These are phyloP conservation scores for Tillandsia fasciculata DNA, from an alignment of 176 grass and related monocot species.

Conservation along the genomic window DNA sequence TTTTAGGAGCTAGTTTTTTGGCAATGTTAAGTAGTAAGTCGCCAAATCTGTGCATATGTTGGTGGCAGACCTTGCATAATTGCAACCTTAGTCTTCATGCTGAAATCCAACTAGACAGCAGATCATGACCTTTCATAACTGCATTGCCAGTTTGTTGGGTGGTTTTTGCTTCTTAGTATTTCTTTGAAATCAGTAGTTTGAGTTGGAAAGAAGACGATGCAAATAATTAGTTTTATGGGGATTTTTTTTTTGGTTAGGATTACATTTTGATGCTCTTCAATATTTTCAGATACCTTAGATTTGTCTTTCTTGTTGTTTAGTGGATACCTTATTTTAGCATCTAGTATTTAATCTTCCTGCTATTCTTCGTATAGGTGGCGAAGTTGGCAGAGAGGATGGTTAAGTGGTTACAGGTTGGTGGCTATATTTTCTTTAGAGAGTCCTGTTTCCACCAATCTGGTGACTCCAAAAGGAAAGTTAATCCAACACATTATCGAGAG, in stretches of 20 bases:
- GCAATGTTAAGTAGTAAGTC: background rate
- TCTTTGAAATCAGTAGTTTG: background rate
- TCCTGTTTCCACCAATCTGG: slow-evolving; percentile 96
- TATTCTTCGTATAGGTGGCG: slow-evolving; percentile 45
- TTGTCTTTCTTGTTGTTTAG: background rate
- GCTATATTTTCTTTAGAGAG: slow-evolving; percentile 92
- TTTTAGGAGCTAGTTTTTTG: background rate
- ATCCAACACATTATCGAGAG: slow-evolving; percentile 89
- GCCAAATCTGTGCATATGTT: background rate
- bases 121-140: background rate
- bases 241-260: background rate
- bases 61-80: too few species aligned
- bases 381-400: slow-evolving; percentile 59
- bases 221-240: background rate
- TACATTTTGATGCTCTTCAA: background rate
- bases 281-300: background rate
- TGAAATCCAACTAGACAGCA: background rate
- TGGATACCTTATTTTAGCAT: background rate
- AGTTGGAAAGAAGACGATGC: background rate
- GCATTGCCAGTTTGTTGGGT: background rate
- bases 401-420: slow-evolving; percentile 80
- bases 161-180: background rate
- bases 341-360: background rate
- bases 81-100: background rate
- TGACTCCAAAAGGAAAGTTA: slow-evolving; percentile 95